Percentiles rank a stretch among this genome's conserved stretches.
phyloP scores from a whole-genome alignment of 768 basidiomycete species.

The Podaxis pistillaris region DNA sequence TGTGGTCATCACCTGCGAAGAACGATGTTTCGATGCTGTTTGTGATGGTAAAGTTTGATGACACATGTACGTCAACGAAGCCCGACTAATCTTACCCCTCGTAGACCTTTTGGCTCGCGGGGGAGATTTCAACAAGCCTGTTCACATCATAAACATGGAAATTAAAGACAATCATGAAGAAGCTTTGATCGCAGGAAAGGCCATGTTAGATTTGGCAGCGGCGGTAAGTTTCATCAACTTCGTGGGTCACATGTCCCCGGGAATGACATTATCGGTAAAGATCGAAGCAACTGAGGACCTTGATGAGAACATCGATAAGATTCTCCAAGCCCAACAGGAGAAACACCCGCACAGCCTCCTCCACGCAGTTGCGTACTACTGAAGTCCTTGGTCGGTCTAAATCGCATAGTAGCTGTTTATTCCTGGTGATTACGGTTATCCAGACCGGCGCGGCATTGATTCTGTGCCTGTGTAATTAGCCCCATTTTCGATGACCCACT shows the following conservation, averaged over 20 bases:
- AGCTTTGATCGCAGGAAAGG: constrained; percentile 92
- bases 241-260: constrained; percentile 7
- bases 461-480: background rate
- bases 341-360: constrained; percentile 90
- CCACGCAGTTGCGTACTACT: constrained; percentile 92
- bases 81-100: background rate
- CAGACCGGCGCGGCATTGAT: background rate
- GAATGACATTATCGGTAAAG: constrained; percentile 36
- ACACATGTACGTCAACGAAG: background rate
- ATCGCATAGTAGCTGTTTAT: background rate
- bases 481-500: background rate
- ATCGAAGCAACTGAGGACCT: constrained; percentile 85
- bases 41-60: constrained; percentile 78
- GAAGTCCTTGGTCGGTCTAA: constrained; percentile 19
- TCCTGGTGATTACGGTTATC: background rate
- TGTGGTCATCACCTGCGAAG: constrained; percentile 98
- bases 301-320: constrained; percentile 87
- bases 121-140: constrained; percentile 90
- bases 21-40: constrained; percentile 97
- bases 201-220: constrained; percentile 87
- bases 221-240: constrained; percentile 59
- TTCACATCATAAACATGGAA: constrained; percentile 96
- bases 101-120: constrained; percentile 83
- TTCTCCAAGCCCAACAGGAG: constrained; percentile 82
- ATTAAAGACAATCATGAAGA: constrained; percentile 99